A percentile compares a stretch with the other conserved stretches of the same genome.
phyloP scores from a whole-genome alignment of 495 filamentous ascomycete genomes.

The Lophiostoma macrostomum region DNA sequence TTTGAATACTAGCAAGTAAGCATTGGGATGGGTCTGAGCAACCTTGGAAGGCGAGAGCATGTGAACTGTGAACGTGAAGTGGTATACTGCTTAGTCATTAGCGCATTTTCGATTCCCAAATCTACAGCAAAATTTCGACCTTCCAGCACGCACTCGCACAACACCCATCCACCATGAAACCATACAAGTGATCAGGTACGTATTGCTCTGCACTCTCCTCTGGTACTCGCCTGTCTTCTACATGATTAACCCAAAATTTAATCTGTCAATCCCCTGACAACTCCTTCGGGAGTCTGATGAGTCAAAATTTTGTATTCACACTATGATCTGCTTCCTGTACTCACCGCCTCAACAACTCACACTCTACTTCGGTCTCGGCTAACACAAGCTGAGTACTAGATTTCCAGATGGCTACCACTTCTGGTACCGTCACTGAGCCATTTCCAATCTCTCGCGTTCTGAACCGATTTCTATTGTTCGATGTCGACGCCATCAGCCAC shows the following conservation, averaged over 20 bases:
- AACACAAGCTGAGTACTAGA: slow-evolving; percentile 3
- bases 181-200: slow-evolving; percentile 20
- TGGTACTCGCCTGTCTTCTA: slow-evolving; percentile 34
- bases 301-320: slow-evolving; percentile 36
- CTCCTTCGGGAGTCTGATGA: slow-evolving; percentile 36
- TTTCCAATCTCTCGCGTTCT: slow-evolving; percentile 81
- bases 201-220: neutral
- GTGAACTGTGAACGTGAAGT: neutral
- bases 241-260: slow-evolving; percentile 69
- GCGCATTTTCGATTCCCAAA: slow-evolving; percentile 2
- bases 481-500: slow-evolving; percentile 73
- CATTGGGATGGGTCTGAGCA: neutral
- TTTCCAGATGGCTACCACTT: neutral
- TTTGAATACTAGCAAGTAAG: too few species aligned
- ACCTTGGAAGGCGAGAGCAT: neutral
- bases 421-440: slow-evolving; percentile 40
- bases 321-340: slow-evolving; percentile 33
- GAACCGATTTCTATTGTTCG: slow-evolving; percentile 84
- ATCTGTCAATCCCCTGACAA: slow-evolving; percentile 98
- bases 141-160: neutral
- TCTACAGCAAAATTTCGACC: neutral
- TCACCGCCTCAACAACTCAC: neutral
- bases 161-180: slow-evolving; percentile 20
- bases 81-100: slow-evolving; percentile 16
- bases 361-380: neutral